phyloP scores from a whole-genome alignment of 768 basidiomycete genomes.

The Pisolithus orientalis region DNA sequence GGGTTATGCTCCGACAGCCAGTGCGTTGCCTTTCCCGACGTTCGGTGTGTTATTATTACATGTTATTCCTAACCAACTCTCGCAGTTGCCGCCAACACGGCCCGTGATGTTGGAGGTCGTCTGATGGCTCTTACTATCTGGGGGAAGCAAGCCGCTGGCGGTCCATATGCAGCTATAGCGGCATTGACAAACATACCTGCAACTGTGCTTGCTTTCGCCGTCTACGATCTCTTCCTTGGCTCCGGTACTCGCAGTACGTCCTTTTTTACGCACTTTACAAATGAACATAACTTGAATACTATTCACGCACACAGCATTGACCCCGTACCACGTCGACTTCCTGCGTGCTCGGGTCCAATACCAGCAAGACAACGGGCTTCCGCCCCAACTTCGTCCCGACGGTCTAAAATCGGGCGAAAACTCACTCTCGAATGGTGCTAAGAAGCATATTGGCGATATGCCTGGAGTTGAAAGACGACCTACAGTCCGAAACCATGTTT shows the following conservation, averaged over 20 bases:
- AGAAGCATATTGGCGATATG: too few species aligned
- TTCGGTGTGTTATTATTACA: neutral
- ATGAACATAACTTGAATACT: neutral
- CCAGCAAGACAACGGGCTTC: too few species aligned
- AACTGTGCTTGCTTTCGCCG: constrained; percentile 40
- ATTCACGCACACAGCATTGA: neutral
- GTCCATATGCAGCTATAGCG: constrained; percentile 48
- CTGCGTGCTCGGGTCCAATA: too few species aligned
- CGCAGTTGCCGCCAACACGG: constrained; percentile 55
- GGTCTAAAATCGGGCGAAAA: too few species aligned
- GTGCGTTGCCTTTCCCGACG: constrained; percentile 22
- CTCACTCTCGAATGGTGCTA: too few species aligned
- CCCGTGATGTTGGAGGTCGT: constrained; percentile 59
- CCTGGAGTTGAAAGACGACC: too few species aligned
- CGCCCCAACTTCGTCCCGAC: too few species aligned
- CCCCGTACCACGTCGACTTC: neutral
- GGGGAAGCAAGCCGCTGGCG: constrained; percentile 43
- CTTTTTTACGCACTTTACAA: neutral
- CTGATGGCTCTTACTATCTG: constrained; percentile 50
- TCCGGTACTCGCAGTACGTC: constrained; percentile 49
- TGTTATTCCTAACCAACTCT: neutral
- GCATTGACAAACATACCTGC: constrained; percentile 57
- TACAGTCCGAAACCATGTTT: too few species aligned
- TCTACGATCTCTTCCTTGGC: constrained; percentile 50
- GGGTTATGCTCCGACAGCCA: constrained; percentile 48